Percentiles rank a stretch among this genome's conserved stretches.
phyloP scores from a whole-genome alignment of 441 rosid species.

The Dalechampia spathulata region DNA sequence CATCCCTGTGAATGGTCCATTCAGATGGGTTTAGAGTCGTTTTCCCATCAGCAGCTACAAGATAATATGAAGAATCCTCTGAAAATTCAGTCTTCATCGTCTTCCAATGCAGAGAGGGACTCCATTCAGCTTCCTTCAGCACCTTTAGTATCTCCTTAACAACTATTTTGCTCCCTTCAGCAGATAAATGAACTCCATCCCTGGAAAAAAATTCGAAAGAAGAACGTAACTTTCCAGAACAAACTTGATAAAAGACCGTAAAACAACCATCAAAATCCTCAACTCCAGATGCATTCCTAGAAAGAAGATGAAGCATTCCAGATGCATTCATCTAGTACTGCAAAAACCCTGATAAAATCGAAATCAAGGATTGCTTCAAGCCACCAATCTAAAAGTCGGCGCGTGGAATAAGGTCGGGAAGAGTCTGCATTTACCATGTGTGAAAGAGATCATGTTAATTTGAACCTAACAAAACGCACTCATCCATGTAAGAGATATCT shows the following conservation, averaged over 20 bases:
- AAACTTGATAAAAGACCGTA: no score
- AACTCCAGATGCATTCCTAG: background rate
- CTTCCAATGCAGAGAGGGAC: slow-evolving; percentile 86
- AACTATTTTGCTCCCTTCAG: slow-evolving; percentile 81
- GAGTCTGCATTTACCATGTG: background rate
- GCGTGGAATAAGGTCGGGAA: background rate
- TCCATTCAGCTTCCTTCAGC: slow-evolving; percentile 74
- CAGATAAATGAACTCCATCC: slow-evolving; percentile 86
- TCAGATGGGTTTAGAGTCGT: slow-evolving; percentile 65
- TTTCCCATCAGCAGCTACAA: slow-evolving; percentile 74
- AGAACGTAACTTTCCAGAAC: background rate
- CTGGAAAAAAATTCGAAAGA: slow-evolving; percentile 17
- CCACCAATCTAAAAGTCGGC: background rate
- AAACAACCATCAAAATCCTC: background rate
- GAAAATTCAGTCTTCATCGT: slow-evolving; percentile 76
- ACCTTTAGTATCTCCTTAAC: slow-evolving; percentile 71
- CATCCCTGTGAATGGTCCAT: slow-evolving; percentile 78
- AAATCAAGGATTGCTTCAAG: background rate
- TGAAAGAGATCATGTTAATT: background rate
- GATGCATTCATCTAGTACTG: no score
- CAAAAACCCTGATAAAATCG: no score
- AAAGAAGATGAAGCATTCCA: background rate
- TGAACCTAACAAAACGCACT: background rate
- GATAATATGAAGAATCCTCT: slow-evolving; percentile 66
- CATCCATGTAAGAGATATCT: background rate